Base-by-base conservation (phyloP, 331 rosid species). In the Telfairia occidentalis region DNA sequence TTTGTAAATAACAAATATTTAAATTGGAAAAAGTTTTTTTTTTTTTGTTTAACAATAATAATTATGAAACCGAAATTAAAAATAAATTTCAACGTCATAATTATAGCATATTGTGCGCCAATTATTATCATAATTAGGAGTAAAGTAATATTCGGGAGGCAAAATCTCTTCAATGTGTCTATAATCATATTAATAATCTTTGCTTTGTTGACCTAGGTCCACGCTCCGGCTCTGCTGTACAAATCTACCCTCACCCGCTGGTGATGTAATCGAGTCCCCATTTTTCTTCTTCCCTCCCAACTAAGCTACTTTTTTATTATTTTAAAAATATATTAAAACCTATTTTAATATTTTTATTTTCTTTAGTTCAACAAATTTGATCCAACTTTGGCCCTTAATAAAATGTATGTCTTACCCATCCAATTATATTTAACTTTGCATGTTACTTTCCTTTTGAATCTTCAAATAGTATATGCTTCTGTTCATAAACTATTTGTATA, bases 71-170 rank as follows among this genome's bases (percentile, higher is more conserved):
- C 32, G 9, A 37, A 61, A 58, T 58, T 34, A 7, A 19, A 64
- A 64, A 18, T 37, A 21, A 19, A 43, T 0, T 13, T 69, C 55
- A 69, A 45, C 19, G 15, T 45, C 57, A 1, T 21, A 45, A 69
- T 69, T 69, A 69, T 69, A 57, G 24, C 57, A 43, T 43, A 45
- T 42, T 69, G 74, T 69, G 57, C 57, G 38, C 57, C 7, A 26
- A 69, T 43, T 69, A 69, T 69, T 69, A 26, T 45, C 15, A 45
- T 69, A 15, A 70, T 70, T 70, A 29, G 1, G 57, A 43, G 57
- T 45, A 70, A 45, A 70, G 73, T 70, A 70, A 3, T 3, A 70
- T 70, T 23, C 24, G 40, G 24, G 15, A 28, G 74, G 57, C 57
- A 45, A 70, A 45, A 70, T 70, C 40, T 45, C 57, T 70, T 70